Evolutionary conservation across 495 filamentous ascomycete species (phyloP).

Genomic region (Rhypophila decipiens): DNA sequence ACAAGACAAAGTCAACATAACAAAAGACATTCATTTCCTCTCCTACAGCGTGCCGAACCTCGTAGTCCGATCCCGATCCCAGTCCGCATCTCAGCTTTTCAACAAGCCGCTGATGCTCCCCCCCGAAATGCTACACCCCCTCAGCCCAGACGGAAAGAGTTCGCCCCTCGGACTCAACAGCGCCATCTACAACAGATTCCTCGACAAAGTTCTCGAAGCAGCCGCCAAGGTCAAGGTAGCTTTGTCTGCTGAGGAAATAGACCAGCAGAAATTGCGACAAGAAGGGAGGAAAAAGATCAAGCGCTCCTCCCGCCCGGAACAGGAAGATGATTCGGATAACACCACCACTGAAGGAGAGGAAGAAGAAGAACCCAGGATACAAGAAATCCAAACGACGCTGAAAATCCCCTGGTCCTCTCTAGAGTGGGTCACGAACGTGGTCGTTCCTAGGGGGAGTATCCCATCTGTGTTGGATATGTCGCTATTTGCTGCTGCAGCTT

Average conservation of each 20-base stretch:
- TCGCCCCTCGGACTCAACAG: constrained; percentile 1
- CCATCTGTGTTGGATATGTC: constrained; percentile 1
- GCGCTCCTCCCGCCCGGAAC: no score
- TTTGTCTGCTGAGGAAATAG: no score
- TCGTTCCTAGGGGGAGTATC: constrained; percentile 6
- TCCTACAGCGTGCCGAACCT: constrained; percentile 1
- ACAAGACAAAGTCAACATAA: not conserved
- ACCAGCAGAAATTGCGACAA: no score
- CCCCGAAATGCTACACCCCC: constrained; percentile 3
- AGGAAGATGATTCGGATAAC: no score
- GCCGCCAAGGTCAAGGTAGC: no score
- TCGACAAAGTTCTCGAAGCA: no score
- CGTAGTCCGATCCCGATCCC: constrained; percentile 1
- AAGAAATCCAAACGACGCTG: not conserved
- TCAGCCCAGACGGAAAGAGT: not conserved
- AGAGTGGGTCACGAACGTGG: constrained; percentile 4
- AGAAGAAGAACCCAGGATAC: not conserved
- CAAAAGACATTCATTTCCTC: constrained; percentile 4
- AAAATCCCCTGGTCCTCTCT: not conserved
- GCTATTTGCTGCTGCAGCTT: not conserved
- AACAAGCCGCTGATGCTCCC: constrained; percentile 1
- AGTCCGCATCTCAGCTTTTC: constrained; percentile 1
- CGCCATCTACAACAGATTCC: not conserved
- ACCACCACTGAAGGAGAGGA: not conserved
- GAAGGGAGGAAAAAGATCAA: no score